These are phyloP conservation scores for Elaeagnus macrophylla DNA, from an alignment of 306 rosid genomes.

Conservation along the genomic window DNA sequence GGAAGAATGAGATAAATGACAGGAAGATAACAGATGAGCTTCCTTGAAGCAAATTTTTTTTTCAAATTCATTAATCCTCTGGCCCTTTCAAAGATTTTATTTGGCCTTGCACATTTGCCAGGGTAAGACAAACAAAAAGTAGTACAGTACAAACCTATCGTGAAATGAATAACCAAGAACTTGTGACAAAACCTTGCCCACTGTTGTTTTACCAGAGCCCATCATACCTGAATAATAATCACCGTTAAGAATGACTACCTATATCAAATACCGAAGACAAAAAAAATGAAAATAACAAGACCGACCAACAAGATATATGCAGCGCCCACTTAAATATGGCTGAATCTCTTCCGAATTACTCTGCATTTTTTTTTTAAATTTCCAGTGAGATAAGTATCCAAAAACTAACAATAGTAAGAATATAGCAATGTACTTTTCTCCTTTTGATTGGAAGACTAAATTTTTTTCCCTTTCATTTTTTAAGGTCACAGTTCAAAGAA, in stretches of 20 bases:
- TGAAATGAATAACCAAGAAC: slow-evolving; percentile 68
- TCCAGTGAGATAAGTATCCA: slow-evolving; percentile 39
- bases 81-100: slow-evolving; percentile 1
- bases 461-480: not conserved
- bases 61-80: slow-evolving; percentile 9
- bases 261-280: slow-evolving; percentile 12
- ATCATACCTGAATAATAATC: slow-evolving; percentile 77
- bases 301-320: slow-evolving; percentile 95
- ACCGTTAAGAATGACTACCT: slow-evolving; percentile 17
- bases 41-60: slow-evolving; percentile 1
- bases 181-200: slow-evolving; percentile 77
- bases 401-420: slow-evolving; percentile 15
- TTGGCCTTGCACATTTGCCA: slow-evolving; percentile 1
- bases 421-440: slow-evolving; percentile 14
- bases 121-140: slow-evolving; percentile 5
- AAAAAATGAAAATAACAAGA: slow-evolving; percentile 30
- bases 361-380: slow-evolving; percentile 48
- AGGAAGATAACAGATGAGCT: slow-evolving; percentile 2
- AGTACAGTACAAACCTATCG: slow-evolving; percentile 58
- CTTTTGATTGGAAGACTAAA: too few relatives aligned
- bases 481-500: not conserved
- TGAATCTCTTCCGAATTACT: slow-evolving; percentile 51
- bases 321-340: slow-evolving; percentile 74
- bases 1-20: slow-evolving; percentile 5
- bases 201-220: slow-evolving; percentile 99